Base-by-base conservation (phyloP, 139 green algal species). In the Diplosphaera chodatii region DNA sequence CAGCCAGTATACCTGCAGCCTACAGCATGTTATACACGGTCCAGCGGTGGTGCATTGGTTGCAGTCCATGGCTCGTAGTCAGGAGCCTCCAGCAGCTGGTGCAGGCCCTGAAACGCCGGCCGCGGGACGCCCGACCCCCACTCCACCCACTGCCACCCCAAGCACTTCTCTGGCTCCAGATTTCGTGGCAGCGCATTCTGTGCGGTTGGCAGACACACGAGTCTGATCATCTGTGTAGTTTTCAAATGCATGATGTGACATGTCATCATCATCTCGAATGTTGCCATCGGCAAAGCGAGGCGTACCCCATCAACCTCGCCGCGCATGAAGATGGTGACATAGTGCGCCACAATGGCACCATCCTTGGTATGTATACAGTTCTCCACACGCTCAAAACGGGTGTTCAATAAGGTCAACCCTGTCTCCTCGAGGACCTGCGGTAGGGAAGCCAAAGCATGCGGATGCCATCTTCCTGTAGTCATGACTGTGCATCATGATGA, bases 251-350 rank as follows among this genome's bases (percentile, higher is more conserved):
- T 48, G 37, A 48, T 8, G 37, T 48, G n/a, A n/a, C n/a, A n/a
- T n/a, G n/a, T 48, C 37, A 48, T 8, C 37, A 48, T 48, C 10
- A 21, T 48, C 10, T 13, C 37, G 37, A 8, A 48, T 21, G 8
- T 48, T 48, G 37, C 37, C 37, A 48, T 48, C 13, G 13, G 13
- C 13, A 13, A 8, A 48, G 37, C 37, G 13, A 13, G 37, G 13
- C 18, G 16, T 18, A 80, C 80, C 31, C 64, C 30, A 5, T 67
- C 41, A 34, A 85, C 80, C 6, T 81, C 29, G 1, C 55, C 69
- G 0, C 66, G 41, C 72, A 86, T 82, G 66, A 91, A 91, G 0
- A 89, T 68, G 1, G 83, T 87, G 4, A 91, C 81, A 28, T 88
- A 87, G 66, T 90, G 85, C 6, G 48, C 66, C 0, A 25, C 18